These are phyloP conservation scores for Skeletonema potamos DNA, from an alignment of 108 stramenopile species.

Conservation along the genomic window DNA sequence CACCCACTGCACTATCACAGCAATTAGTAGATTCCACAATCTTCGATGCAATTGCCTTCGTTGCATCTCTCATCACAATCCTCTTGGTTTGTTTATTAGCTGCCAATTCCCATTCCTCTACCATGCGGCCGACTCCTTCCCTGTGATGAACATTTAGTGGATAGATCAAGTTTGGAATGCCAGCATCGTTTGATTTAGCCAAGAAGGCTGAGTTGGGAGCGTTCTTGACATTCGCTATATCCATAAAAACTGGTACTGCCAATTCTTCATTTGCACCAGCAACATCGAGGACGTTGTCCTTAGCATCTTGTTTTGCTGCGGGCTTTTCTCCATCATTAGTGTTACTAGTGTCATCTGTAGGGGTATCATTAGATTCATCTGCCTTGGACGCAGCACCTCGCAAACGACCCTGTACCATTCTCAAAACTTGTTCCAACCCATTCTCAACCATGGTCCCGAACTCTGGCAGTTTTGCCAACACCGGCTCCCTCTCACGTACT, in stretches of 20 bases:
- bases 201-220: constrained; percentile 22
- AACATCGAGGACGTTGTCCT: constrained; percentile 16
- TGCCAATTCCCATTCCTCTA: constrained; percentile 83
- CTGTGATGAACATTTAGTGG: constrained; percentile 61
- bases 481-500: constrained; percentile 47
- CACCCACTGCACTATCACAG: background rate
- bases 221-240: constrained; percentile 30
- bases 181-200: constrained; percentile 26
- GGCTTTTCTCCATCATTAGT: constrained; percentile 16
- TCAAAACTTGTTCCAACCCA: constrained; percentile 66
- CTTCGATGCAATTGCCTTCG: constrained; percentile 48
- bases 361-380: constrained; percentile 12
- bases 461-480: constrained; percentile 59
- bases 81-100: constrained; percentile 71
- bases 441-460: constrained; percentile 66
- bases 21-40: constrained; percentile 27
- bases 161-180: constrained; percentile 65
- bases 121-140: constrained; percentile 73
- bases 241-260: constrained; percentile 73
- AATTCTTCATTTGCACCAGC: constrained; percentile 21
- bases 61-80: constrained; percentile 69
- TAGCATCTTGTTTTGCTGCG: background rate
- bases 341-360: background rate
- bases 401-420: constrained; percentile 34
- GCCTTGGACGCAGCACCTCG: constrained; percentile 3